Evolutionary conservation across 2,329 filamentous ascomycete species (phyloP).

Genomic region (Oidium heveae): DNA sequence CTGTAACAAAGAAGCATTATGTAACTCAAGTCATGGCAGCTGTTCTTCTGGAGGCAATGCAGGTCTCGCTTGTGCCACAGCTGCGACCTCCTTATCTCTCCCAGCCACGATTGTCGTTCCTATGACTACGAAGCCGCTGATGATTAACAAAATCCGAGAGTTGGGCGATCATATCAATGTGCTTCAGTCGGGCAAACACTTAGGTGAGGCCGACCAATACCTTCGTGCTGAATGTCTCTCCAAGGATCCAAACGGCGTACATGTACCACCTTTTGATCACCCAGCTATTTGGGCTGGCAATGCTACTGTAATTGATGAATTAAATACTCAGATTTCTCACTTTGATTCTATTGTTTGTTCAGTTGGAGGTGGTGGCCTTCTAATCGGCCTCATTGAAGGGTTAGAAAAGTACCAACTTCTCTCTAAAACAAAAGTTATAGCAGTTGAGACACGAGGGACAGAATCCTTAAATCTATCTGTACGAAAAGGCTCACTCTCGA

Average conservation of each 20-base stretch:
- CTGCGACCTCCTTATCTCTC: conserved; percentile 35
- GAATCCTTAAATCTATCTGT: conserved; percentile 42
- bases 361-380: conserved; percentile 57
- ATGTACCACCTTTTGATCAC: conserved; percentile 47
- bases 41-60: conserved; percentile 64
- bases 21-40: conserved; percentile 5
- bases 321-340: conserved; percentile 8
- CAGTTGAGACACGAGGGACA: conserved; percentile 52
- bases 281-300: conserved; percentile 42
- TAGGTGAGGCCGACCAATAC: conserved; percentile 43
- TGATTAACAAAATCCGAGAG: conserved; percentile 43
- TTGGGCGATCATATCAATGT: conserved; percentile 36
- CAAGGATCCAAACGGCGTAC: conserved; percentile 25
- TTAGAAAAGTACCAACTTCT: conserved; percentile 10
- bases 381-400: conserved; percentile 52
- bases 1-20: not conserved
- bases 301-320: conserved; percentile 26
- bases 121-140: conserved; percentile 33
- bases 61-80: conserved; percentile 55
- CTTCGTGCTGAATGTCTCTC: conserved; percentile 32
- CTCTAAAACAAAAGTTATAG: conserved; percentile 26
- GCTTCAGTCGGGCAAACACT: conserved; percentile 39
- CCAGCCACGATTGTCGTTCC: conserved; percentile 58
- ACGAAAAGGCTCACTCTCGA: conserved; percentile 27
- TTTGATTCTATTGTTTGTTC: conserved; percentile 51